Base-by-base conservation (phyloP, 2,329 filamentous ascomycete species). In the Metarhizium guizhouense region DNA sequence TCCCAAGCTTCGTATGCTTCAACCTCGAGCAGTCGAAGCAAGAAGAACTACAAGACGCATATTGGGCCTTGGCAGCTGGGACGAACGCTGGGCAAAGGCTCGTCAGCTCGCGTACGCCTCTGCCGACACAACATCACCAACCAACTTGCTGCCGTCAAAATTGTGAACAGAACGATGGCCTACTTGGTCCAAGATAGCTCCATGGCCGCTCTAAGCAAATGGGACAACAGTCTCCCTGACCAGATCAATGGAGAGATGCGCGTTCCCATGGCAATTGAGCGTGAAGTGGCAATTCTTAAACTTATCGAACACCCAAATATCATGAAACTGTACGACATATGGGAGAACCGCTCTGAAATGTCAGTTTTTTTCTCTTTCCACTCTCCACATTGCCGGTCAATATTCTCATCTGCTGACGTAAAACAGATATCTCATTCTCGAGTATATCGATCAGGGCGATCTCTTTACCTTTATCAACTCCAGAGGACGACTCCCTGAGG, bases 261-360 rank as follows among this genome's bases (percentile, higher is more conserved):
- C 54, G 91, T 95, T 67, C 93, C 93, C 1, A 84, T 93, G 64
- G 88, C 91, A 1, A 88, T 99, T 58, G 93, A 97, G 72, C 82
- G 94, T 54, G 94, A 99, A 68, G 92, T 99, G 45, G 91, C 93
- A 36, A 95, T 99, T 63, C 90, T 99, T 81, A 97, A 96, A 73
- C 80, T 97, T 56, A 89, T 97, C 58, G 87, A 96, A 65, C 94
- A 99, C 72, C 89, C 87, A 6, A 94, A 97, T 68, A 93, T 97
- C 64, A 92, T 96, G 70, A 90, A 88, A 62, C 75, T 99, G 10
- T 94, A 93, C 68, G 94, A 99, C 72, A 93, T 99, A 34, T 99
- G 93, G 93, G 94, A 99, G 73, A 97, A 96, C 67, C 82, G 89
- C 25, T 88, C 90, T 56, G 92, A 99, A 71, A 86, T 99, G 89